Conservation (phyloP, 371 early-diverging fungal species). For the Rhizopus delemar region DNA sequence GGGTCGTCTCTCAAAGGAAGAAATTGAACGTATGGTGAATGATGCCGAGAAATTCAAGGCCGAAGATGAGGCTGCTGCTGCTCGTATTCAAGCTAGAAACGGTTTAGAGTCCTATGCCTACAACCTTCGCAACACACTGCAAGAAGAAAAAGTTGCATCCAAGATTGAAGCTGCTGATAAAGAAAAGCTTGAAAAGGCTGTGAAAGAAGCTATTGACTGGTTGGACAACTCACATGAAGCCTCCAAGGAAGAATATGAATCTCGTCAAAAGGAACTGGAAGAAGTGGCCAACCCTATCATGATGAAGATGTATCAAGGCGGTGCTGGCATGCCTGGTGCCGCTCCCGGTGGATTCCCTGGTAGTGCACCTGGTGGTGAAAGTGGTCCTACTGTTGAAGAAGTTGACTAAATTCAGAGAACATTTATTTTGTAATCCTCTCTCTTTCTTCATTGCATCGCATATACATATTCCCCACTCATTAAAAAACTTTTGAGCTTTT, state of each 20-base stretch:
- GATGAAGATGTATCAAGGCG: constrained; percentile 68
- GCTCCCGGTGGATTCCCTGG: constrained; percentile 78
- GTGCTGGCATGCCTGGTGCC: constrained; percentile 59
- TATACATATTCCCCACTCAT: background rate
- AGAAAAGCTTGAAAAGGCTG: constrained; percentile 80
- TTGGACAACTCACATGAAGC: constrained; percentile 86
- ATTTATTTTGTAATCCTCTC: constrained; percentile 3
- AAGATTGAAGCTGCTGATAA: constrained; percentile 66
- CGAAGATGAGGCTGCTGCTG: constrained; percentile 83
- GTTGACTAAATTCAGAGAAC: constrained; percentile 37
- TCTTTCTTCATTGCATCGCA: background rate
- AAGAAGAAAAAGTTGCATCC: constrained; percentile 77
- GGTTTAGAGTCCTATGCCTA: constrained; percentile 86
- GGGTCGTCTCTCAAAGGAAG: constrained; percentile 82
- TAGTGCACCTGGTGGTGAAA: constrained; percentile 64
- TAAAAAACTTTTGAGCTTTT: background rate
- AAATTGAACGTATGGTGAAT: constrained; percentile 87
- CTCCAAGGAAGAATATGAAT: constrained; percentile 88
- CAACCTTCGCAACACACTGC: constrained; percentile 79
- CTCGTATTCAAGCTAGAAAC: constrained; percentile 81
- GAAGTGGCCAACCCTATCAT: constrained; percentile 87
- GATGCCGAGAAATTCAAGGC: constrained; percentile 90
- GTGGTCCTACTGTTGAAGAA: constrained; percentile 51
- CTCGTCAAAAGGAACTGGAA: constrained; percentile 86
- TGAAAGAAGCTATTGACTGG: constrained; percentile 81